A percentile compares a stretch with the other conserved stretches of the same genome.
Conservation (phyloP, 1,284 basidiomycete species). For the Xerocomus nothofagi region DNA sequence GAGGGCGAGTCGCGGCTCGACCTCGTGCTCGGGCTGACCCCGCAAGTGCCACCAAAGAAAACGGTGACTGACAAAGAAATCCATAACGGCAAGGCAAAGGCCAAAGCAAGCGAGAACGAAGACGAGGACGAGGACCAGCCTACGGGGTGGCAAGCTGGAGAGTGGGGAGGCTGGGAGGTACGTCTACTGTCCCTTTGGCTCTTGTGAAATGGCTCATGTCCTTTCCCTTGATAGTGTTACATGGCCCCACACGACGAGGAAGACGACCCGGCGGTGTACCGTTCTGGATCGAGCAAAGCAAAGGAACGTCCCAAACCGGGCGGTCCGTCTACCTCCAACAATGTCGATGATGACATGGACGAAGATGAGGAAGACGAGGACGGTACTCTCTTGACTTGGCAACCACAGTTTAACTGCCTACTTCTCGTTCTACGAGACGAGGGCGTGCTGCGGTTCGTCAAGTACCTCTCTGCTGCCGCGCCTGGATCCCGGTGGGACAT, state of each 20-base stretch:
- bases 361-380: slow-evolving; percentile 54
- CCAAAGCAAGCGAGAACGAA: slow-evolving; percentile 27
- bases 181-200: not conserved
- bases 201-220: not conserved
- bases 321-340: slow-evolving; percentile 16
- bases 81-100: slow-evolving; percentile 24
- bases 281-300: slow-evolving; percentile 57
- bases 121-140: slow-evolving; percentile 38
- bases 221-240: slow-evolving; percentile 65
- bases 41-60: slow-evolving; percentile 47
- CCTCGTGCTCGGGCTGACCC: slow-evolving; percentile 88
- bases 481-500: slow-evolving; percentile 90
- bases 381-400: slow-evolving; percentile 84
- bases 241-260: slow-evolving; percentile 92
- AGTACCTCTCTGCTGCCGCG: slow-evolving; percentile 87
- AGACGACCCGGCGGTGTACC: slow-evolving; percentile 93
- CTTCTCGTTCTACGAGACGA: slow-evolving; percentile 91
- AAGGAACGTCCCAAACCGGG: slow-evolving; percentile 17
- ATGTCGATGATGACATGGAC: slow-evolving; percentile 28
- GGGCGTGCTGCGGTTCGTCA: slow-evolving; percentile 91
- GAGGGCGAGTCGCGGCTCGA: slow-evolving; percentile 83
- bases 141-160: slow-evolving; percentile 72
- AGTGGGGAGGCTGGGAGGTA: slow-evolving; percentile 96
- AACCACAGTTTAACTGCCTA: slow-evolving; percentile 90
- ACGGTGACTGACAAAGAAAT: slow-evolving; percentile 4